phyloP scores from a whole-genome alignment of 305 asterid genomes.

The Fraxinus xanthoxyloides region DNA sequence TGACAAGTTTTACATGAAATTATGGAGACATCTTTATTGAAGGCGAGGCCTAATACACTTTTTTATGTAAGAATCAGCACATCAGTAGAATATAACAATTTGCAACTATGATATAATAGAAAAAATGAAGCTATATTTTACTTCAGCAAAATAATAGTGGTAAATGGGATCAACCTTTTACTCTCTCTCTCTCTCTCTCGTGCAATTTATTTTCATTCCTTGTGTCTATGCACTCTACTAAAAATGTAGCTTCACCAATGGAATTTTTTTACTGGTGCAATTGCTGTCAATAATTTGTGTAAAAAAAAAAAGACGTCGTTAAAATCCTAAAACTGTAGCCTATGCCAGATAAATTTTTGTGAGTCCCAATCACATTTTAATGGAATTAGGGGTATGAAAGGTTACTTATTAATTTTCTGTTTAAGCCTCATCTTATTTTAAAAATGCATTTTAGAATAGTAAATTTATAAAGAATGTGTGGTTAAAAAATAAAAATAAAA shows the following conservation, averaged over 20 bases:
- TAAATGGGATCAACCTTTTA: background rate
- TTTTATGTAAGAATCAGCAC: background rate
- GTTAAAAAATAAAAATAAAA: background rate
- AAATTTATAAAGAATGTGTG: background rate
- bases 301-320: background rate
- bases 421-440: background rate
- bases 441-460: background rate
- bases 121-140: background rate
- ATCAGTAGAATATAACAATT: background rate
- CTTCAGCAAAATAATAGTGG: background rate
- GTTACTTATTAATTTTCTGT: background rate
- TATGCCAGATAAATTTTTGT: background rate
- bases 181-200: background rate
- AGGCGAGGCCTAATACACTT: background rate
- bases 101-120: background rate
- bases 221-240: background rate
- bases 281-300: background rate
- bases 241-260: background rate
- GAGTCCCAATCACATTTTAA: background rate
- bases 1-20: background rate
- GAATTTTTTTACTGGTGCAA: background rate
- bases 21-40: background rate
- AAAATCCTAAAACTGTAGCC: background rate
- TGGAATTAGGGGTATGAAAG: background rate
- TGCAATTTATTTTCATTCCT: background rate